Conservation (phyloP, 306 rosid species). For the Oxytropis ochrocephala region DNA sequence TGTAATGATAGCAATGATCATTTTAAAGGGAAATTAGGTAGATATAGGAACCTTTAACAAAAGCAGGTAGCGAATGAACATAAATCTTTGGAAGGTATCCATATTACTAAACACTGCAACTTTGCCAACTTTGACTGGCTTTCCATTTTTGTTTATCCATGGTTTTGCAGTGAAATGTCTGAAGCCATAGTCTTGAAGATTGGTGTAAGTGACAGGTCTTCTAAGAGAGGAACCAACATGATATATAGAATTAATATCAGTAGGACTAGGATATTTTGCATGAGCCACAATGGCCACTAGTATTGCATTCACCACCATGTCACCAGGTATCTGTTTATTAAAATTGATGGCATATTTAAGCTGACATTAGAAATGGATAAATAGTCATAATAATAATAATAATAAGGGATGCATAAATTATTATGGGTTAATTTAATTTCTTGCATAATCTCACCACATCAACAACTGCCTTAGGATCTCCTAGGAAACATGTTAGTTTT, state of each 20-base stretch:
- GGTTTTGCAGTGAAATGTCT: constrained; percentile 64
- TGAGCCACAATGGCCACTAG: constrained; percentile 56
- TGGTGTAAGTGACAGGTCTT: constrained; percentile 27
- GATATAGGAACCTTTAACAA: constrained; percentile 40
- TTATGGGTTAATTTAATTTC: background rate
- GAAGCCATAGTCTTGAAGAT: constrained; percentile 43
- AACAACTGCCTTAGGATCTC: constrained; percentile 34
- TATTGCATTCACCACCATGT: constrained; percentile 83
- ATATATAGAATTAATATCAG: constrained; percentile 34
- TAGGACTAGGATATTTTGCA: constrained; percentile 28
- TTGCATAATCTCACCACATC: constrained; percentile 47
- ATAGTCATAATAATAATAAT: background rate
- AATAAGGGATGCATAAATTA: background rate
- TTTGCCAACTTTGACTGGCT: constrained; percentile 52
- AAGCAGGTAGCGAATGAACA: constrained; percentile 64
- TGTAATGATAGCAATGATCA: background rate
- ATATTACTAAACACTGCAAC: constrained; percentile 38
- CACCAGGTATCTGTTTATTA: constrained; percentile 71
- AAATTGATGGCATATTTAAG: background rate
- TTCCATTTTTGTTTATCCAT: constrained; percentile 78
- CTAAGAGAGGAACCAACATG: constrained; percentile 65
- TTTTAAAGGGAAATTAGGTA: background rate
- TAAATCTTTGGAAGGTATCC: constrained; percentile 69
- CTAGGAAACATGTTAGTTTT: constrained; percentile 54
- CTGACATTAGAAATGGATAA: background rate